A percentile compares a stretch with the other conserved stretches of the same genome.
Conservation (phyloP, 129 eudicot genomes). For the Flaveria sonorensis region DNA sequence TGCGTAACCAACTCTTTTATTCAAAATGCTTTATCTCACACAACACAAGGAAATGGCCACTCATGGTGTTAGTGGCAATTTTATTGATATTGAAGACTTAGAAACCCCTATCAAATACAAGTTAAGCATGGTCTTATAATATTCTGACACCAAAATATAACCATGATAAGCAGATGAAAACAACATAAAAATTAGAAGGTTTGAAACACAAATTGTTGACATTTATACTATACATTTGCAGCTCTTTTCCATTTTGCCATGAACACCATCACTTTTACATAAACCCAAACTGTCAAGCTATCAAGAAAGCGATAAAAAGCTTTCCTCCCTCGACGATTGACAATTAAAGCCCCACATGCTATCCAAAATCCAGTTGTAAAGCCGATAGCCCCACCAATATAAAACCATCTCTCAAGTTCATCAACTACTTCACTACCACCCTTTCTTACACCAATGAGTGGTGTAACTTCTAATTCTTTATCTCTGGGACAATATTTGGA, state of each 20-base stretch:
- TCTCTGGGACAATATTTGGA: slow-evolving; percentile 15
- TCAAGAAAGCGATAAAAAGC: slow-evolving; percentile 6
- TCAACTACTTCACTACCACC: not conserved
- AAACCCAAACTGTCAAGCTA: slow-evolving; percentile 5
- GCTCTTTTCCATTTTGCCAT: not conserved
- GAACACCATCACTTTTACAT: not conserved
- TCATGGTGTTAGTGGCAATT: slow-evolving; percentile 1
- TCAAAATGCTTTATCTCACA: not conserved
- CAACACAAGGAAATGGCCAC: not conserved
- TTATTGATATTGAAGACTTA: not conserved
- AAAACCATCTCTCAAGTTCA: slow-evolving; percentile 23
- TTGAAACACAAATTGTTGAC: not conserved
- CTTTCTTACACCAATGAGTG: not conserved
- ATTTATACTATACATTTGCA: not conserved
- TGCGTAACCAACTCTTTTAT: too few species aligned
- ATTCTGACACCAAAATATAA: not conserved
- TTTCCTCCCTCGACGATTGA: slow-evolving; percentile 1
- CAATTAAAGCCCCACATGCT: not conserved
- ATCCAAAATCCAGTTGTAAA: slow-evolving; percentile 26
- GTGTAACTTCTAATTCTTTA: not conserved
- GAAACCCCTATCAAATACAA: not conserved
- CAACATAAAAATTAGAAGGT: not conserved
- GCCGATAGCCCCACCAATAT: slow-evolving; percentile 15
- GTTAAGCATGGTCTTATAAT: not conserved
- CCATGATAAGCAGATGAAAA: not conserved